Conservation (phyloP, 257 asterid genomes). For the Lithospermum erythrorhizon region DNA sequence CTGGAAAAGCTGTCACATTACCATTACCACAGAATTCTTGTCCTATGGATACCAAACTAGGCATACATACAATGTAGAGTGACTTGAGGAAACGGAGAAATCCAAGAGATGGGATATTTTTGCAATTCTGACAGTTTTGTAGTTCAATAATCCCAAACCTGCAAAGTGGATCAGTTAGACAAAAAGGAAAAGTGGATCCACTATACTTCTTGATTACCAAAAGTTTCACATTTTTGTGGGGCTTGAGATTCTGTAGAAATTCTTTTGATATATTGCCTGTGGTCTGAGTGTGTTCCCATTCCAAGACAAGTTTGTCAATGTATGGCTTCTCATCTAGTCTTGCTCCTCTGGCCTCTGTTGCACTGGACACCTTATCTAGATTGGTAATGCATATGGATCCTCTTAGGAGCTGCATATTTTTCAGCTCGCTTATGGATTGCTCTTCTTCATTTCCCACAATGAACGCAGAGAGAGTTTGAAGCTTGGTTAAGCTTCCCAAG, state of each 20-base stretch:
- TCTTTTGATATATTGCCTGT: conserved; percentile 5
- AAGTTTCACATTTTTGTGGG: conserved; percentile 28
- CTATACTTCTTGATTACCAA: conserved; percentile 17
- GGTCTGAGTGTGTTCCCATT: no score
- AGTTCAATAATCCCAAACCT: conserved; percentile 24
- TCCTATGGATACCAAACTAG: conserved; percentile 3
- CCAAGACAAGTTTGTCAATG: no score
- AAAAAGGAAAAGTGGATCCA: conserved; percentile 23
- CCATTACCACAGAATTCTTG: conserved; percentile 5
- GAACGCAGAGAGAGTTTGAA: conserved; percentile 17
- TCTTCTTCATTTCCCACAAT: conserved; percentile 4
- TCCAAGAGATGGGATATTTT: conserved; percentile 22
- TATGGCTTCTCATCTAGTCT: not conserved
- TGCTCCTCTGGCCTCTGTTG: conserved; percentile 19
- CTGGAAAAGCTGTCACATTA: conserved; percentile 14
- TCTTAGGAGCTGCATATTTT: conserved; percentile 13
- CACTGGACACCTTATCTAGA: conserved; percentile 21
- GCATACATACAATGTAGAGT: conserved; percentile 27
- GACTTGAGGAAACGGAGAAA: conserved; percentile 22
- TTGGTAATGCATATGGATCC: conserved; percentile 26
- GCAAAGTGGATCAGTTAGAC: conserved; percentile 19
- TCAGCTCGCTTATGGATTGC: conserved; percentile 8
- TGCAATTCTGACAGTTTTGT: conserved; percentile 15
- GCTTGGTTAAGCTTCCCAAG: conserved; percentile 13
- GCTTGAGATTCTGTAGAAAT: conserved; percentile 29